These are phyloP conservation scores for Boletus eberwhitei DNA, from an alignment of 768 basidiomycete genomes.

Conservation along the genomic window DNA sequence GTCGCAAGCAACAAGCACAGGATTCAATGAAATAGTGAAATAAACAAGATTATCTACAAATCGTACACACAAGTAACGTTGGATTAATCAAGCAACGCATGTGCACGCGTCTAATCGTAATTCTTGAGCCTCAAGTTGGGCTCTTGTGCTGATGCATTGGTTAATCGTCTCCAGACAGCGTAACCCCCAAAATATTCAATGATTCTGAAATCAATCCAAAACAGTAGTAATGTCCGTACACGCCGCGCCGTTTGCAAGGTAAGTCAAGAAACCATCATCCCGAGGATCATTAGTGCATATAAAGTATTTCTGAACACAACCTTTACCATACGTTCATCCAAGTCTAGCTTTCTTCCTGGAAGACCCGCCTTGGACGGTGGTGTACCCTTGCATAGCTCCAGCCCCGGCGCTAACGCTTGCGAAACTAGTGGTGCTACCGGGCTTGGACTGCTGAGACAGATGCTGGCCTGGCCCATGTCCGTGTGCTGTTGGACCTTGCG, in stretches of 20 bases:
- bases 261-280: not conserved
- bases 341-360: conserved; percentile 62
- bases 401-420: conserved; percentile 59
- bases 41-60: not conserved
- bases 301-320: not conserved
- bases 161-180: not conserved
- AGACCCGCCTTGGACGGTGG: conserved; percentile 33
- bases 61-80: not conserved
- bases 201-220: not conserved
- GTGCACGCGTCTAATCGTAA: not conserved
- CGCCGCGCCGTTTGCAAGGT: not conserved
- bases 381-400: conserved; percentile 30
- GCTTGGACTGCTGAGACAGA: conserved; percentile 40
- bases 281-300: too few relatives aligned
- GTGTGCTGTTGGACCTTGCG: conserved; percentile 42
- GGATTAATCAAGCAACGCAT: not conserved
- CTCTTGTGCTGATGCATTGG: not conserved
- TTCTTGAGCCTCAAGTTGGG: not conserved
- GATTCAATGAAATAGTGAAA: conserved; percentile 6
- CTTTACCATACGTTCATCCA: conserved; percentile 29
- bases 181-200: not conserved
- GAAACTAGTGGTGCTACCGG: conserved; percentile 62
- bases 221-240: not conserved
- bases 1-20: conserved; percentile 7
- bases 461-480: conserved; percentile 46